Conservation (phyloP, 208 protist genomes). For the Naegleria gruberi region DNA sequence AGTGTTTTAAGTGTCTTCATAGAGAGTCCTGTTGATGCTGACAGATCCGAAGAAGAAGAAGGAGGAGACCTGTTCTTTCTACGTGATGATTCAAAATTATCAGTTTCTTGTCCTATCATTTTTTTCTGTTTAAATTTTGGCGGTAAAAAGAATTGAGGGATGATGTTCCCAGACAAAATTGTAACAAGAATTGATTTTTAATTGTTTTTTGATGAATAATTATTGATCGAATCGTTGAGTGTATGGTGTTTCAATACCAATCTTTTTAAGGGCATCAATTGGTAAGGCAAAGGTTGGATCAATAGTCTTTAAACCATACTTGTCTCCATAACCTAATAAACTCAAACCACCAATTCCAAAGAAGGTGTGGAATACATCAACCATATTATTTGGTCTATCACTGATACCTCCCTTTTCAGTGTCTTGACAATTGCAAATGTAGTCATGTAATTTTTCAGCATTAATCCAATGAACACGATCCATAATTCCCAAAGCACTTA, state of each 20-base stretch:
- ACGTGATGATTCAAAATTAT: not conserved
- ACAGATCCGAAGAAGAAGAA: no score
- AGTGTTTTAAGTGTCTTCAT: not conserved
- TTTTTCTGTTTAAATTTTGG: not conserved
- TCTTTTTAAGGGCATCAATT: not conserved
- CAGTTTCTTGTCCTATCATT: not conserved
- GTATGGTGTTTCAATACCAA: constrained; percentile 1
- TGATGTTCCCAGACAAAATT: no score
- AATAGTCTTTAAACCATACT: constrained; percentile 7
- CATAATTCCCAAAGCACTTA: constrained; percentile 87
- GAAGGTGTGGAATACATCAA: constrained; percentile 99
- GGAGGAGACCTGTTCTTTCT: not conserved
- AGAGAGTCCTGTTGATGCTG: not conserved
- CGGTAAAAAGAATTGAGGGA: not conserved
- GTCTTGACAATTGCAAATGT: constrained; percentile 92
- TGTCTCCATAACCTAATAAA: constrained; percentile 63
- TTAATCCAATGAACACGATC: constrained; percentile 88
- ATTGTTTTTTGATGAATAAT: not conserved
- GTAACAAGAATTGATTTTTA: no score
- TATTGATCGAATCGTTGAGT: not conserved
- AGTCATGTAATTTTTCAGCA: constrained; percentile 67
- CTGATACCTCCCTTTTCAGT: constrained; percentile 90
- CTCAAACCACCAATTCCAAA: constrained; percentile 92
- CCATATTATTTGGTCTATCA: constrained; percentile 91
- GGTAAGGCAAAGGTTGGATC: constrained; percentile 9